Evolutionary conservation across 2,329 filamentous ascomycete species (phyloP), one percentile per base, ranked within the genome.

Genomic region (Apiospora saccharicola): DNA sequence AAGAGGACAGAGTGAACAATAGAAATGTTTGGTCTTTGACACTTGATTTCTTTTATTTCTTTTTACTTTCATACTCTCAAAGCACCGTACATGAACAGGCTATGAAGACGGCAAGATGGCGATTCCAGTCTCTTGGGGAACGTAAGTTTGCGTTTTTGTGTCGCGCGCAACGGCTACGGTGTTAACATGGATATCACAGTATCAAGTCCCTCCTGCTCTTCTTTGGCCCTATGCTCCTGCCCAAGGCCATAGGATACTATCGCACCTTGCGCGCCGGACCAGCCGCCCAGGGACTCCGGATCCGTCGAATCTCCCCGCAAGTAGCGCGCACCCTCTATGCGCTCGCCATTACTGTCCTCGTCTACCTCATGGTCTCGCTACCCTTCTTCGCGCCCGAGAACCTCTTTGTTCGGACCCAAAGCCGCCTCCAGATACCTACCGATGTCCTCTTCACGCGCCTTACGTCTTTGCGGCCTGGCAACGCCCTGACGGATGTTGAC

Each of bases 391-490:
- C 89, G 7, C 92, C 93, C 5, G 91, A 94, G 80, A 98, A 98
- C 83, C 85, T 98, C 81, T 98, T 98, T 86, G 79, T 82, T 43
- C 82, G 86, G 24, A 98, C 96, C 0, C 87, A 91, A 72, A 96
- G 94, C 69, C 93, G 95, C 46, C 90, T 98, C 24, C 93, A 95
- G 78, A 96, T 93, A 57, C 91, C 94, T n/a, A 92, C 90, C 57
- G 93, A 96, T 79, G 91, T 97, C 46, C 88, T 98, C 73, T 96
- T 98, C 82, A 90, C 89, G 73, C 93, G 96, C 22, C 87, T 98
- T 13, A 82, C 87, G 4, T 81, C 86, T 1, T 79, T 92, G 1
- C 88, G 92, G 0, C 84, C 87, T 0, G 76, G 34, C 68, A 76
- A 77, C 53, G 75, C 76, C 13, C 85, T 94, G 2, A 91, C 89